Base-by-base conservation (phyloP, 331 rosid species). In the Phaseolus coccineus region DNA sequence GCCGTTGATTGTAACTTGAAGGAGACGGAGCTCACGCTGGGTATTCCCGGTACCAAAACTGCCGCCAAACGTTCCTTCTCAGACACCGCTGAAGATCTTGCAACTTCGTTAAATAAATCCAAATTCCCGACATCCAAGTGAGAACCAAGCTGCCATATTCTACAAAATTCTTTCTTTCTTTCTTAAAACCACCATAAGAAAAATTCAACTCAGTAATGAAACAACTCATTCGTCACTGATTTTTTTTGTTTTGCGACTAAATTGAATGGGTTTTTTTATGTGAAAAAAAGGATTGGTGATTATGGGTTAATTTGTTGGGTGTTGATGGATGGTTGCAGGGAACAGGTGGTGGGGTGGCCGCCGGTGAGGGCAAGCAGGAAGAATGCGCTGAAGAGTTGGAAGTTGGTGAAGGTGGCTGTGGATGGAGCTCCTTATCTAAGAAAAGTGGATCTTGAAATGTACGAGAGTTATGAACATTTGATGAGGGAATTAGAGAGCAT, bases 391-490 rank as follows among this genome's bases (percentile, higher is more conserved):
- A 91, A 82, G 69, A 81, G 81, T 27, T 83, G 90, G 80, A 90
- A 85, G 77, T 90, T 78, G 61, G 90, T 93, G 73, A 91, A 93
- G 72, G 96, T 94, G 79, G 96, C 91, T 0, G 88, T 87, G 15
- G 97, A 91, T 57, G 97, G 98, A 86, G 96, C 95, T 70, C 98
- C 97, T 0, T 93, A 86, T 84, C 83, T 90, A 19, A 86, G 98
- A 59, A 93, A 93, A 81, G 84, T 90, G 12, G 92, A 91, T 87
- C 89, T 93, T 33, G 85, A 89, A 83, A 67, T 69, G 62, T 86
- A 89, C 66, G 52, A 84, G 1, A 84, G 88, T 78, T 93, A 93
- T 55, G 78, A 85, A 4, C 88, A 90, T 73, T 88, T 93, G 9
- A 69, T 88, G 14, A 69, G 53, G 30, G 90, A 86, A 37, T 80